A percentile compares a stretch with the other conserved stretches of the same genome.
phyloP scores from a whole-genome alignment of 768 basidiomycete species.

The Termitomyces sp. region DNA sequence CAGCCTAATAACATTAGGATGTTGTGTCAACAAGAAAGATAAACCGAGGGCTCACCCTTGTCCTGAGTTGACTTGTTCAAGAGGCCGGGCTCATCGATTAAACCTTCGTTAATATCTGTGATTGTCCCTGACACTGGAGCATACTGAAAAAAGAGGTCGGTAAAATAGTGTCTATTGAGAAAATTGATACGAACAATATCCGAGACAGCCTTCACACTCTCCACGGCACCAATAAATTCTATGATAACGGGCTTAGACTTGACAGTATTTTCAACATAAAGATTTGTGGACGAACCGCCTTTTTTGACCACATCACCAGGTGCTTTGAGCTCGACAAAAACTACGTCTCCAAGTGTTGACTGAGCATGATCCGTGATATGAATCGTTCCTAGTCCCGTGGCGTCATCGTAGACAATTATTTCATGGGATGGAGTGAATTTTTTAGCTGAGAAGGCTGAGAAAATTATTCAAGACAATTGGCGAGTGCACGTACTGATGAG shows the following conservation, averaged over 20 bases:
- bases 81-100: slow-evolving; percentile 66
- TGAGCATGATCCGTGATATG: slow-evolving; percentile 93
- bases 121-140: slow-evolving; percentile 89
- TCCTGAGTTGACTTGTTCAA: slow-evolving; percentile 86
- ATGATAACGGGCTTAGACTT: neutral
- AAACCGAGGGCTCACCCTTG: slow-evolving; percentile 48
- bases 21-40: neutral
- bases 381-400: slow-evolving; percentile 71
- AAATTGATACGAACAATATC: slow-evolving; percentile 59
- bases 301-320: slow-evolving; percentile 55
- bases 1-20: slow-evolving; percentile 54
- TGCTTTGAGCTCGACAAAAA: slow-evolving; percentile 87
- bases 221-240: slow-evolving; percentile 61
- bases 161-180: slow-evolving; percentile 1
- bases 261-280: neutral
- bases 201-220: slow-evolving; percentile 95
- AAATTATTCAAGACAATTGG: neutral
- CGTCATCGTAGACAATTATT: slow-evolving; percentile 71
- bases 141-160: slow-evolving; percentile 45
- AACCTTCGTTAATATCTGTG: slow-evolving; percentile 67
- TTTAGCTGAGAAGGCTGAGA: slow-evolving; percentile 43
- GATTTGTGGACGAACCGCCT: slow-evolving; percentile 57
- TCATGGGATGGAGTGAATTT: slow-evolving; percentile 89
- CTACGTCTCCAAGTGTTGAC: slow-evolving; percentile 88
- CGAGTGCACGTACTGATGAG: slow-evolving; percentile 49